A percentile compares a stretch with the other conserved stretches of the same genome.
phyloP scores from a whole-genome alignment of 306 rosid genomes.

The Cicer yamashitae region DNA sequence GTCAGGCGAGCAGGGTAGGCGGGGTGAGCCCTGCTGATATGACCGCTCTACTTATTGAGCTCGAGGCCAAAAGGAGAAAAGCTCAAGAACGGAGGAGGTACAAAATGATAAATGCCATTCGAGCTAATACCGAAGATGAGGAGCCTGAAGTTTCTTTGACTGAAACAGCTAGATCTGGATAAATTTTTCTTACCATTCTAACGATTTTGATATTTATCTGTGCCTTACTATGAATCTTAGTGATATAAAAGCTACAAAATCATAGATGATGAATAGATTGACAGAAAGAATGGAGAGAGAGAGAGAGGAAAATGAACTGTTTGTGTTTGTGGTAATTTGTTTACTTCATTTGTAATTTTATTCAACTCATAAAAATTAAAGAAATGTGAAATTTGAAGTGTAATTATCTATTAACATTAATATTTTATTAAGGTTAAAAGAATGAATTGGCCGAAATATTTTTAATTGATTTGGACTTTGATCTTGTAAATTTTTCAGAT shows the following conservation, averaged over 20 bases:
- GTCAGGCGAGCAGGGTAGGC: constrained; percentile 96
- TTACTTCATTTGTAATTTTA: constrained; percentile 17
- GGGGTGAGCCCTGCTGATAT: constrained; percentile 99
- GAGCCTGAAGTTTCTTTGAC: constrained; percentile 56
- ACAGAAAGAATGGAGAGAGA: constrained; percentile 28
- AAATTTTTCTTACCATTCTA: constrained; percentile 24
- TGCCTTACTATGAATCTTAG: background rate
- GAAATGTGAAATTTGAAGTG: background rate
- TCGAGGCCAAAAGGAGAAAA: constrained; percentile 76
- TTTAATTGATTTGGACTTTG: background rate
- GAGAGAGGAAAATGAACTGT: constrained; percentile 15
- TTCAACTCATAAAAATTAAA: constrained; percentile 16
- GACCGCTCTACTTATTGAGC: constrained; percentile 86
- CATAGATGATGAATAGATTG: constrained; percentile 19
- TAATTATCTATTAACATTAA: constrained; percentile 6
- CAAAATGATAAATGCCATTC: constrained; percentile 59
- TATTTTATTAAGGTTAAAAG: background rate
- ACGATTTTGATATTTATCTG: constrained; percentile 40
- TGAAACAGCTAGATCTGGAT: constrained; percentile 64
- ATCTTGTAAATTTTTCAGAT: background rate
- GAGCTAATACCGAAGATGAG: constrained; percentile 49
- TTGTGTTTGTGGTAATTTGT: background rate
- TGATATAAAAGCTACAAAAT: constrained; percentile 28
- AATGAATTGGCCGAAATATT: background rate
- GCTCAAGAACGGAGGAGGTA: constrained; percentile 67